phyloP scores from a whole-genome alignment of 805 yeast species.

The Debaryomyces tyrocola region DNA sequence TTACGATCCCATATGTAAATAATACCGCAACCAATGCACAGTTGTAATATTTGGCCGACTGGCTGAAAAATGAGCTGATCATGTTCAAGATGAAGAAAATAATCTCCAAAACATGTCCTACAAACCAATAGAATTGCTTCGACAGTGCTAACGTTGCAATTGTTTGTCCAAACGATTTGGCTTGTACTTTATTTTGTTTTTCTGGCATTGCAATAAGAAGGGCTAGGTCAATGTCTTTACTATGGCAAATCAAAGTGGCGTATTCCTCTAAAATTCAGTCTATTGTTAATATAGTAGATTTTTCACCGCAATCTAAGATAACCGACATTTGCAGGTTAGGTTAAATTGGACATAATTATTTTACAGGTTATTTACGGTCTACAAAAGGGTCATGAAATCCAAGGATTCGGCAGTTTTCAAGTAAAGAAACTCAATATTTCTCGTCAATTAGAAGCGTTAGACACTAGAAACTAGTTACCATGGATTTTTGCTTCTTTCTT shows the following conservation, averaged over 20 bases:
- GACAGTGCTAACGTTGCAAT: slow-evolving; percentile 25
- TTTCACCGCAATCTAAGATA: too few relatives aligned
- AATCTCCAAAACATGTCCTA: slow-evolving; percentile 57
- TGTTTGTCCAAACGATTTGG: slow-evolving; percentile 5
- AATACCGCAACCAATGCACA: slow-evolving; percentile 50
- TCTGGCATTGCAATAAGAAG: neutral
- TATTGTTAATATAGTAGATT: too few relatives aligned
- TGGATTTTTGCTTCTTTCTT: slow-evolving; percentile 35
- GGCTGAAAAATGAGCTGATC: slow-evolving; percentile 42
- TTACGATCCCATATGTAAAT: slow-evolving; percentile 61
- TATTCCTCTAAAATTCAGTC: too few relatives aligned
- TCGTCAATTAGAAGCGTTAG: too few relatives aligned
- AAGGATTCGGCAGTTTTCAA: neutral
- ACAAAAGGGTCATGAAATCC: neutral
- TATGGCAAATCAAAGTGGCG: too few relatives aligned
- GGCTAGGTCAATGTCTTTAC: too few relatives aligned
- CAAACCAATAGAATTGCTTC: slow-evolving; percentile 70
- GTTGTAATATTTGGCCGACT: slow-evolving; percentile 25
- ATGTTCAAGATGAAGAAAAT: slow-evolving; percentile 39
- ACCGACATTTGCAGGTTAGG: too few relatives aligned
- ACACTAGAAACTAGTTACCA: slow-evolving; percentile 2
- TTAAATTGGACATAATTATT: neutral
- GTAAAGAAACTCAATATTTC: too few relatives aligned
- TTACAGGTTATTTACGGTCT: neutral
- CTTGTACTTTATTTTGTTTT: neutral